Percentiles rank a stretch among this genome's conserved stretches.
These are phyloP conservation scores for Nitzschia palea DNA, from an alignment of 108 stramenopile species.

Conservation along the genomic window DNA sequence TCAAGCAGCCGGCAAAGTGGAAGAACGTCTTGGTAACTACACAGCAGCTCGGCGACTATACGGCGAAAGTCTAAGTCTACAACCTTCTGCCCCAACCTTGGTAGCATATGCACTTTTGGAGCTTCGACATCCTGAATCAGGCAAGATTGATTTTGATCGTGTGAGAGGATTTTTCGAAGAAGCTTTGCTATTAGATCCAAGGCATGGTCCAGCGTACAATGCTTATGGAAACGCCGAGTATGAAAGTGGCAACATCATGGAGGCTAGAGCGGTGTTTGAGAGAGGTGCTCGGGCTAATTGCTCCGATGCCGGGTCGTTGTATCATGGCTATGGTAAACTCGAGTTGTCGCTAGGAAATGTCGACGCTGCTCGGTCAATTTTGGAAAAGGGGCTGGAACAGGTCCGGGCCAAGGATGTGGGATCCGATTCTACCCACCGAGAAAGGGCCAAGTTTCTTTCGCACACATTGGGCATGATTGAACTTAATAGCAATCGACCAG, in stretches of 20 bases:
- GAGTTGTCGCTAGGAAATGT: slow-evolving; percentile 77
- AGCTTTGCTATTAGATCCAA: slow-evolving; percentile 73
- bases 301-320: slow-evolving; percentile 74
- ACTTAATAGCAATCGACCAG: slow-evolving; percentile 63
- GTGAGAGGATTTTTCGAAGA: slow-evolving; percentile 70
- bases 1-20: slow-evolving; percentile 77
- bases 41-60: slow-evolving; percentile 67
- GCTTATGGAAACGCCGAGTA: slow-evolving; percentile 75
- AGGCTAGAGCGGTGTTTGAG: slow-evolving; percentile 66
- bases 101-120: slow-evolving; percentile 82
- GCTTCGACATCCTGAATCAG: slow-evolving; percentile 48
- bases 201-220: slow-evolving; percentile 85
- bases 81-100: slow-evolving; percentile 77
- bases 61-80: slow-evolving; percentile 52
- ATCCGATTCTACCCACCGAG: slow-evolving; percentile 46
- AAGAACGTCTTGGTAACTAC: slow-evolving; percentile 73
- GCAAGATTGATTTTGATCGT: slow-evolving; percentile 38
- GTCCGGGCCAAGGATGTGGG: slow-evolving; percentile 30
- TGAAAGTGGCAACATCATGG: slow-evolving; percentile 48
- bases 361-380: slow-evolving; percentile 54
- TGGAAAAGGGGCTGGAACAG: slow-evolving; percentile 53
- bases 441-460: slow-evolving; percentile 68
- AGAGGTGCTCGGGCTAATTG: slow-evolving; percentile 71
- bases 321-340: slow-evolving; percentile 81
- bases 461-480: slow-evolving; percentile 88